Percentiles rank a stretch among this genome's conserved stretches.
Conservation (phyloP, 352 stramenopile species). For the Elongisporangium senticosum region DNA sequence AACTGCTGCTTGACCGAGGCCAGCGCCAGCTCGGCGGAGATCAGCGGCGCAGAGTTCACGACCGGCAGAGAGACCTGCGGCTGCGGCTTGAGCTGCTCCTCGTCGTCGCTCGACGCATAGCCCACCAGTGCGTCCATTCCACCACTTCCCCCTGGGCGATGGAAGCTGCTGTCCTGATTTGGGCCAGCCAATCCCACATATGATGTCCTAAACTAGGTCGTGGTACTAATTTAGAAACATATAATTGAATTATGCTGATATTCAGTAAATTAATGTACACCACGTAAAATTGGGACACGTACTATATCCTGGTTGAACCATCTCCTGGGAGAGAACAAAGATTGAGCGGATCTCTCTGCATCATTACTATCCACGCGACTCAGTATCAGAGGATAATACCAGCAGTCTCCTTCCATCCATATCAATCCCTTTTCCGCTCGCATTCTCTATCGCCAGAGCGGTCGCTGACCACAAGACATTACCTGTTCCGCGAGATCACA, state of each 20-base stretch:
- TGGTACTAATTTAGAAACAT: not conserved
- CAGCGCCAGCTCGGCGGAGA: slow-evolving; percentile 24
- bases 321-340: not conserved
- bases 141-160: slow-evolving; percentile 5
- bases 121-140: slow-evolving; percentile 40
- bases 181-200: not conserved
- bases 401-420: not conserved
- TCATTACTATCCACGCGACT: no score
- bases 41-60: slow-evolving; percentile 53
- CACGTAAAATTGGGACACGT: not conserved
- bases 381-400: not conserved
- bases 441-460: not conserved
- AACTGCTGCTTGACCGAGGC: slow-evolving; percentile 25
- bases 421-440: slow-evolving; percentile 2
- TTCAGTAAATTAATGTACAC: not conserved
- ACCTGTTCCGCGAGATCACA: not conserved
- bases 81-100: slow-evolving; percentile 6
- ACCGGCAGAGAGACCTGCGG: slow-evolving; percentile 22
- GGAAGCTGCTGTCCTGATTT: slow-evolving; percentile 1
- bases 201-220: not conserved
- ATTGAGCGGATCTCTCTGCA: not conserved
- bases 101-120: slow-evolving; percentile 51
- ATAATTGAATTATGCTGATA: not conserved
- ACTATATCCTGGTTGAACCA: no score
- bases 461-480: not conserved